Conservation (phyloP, 306 rosid species). For the Prunus campanulata region DNA sequence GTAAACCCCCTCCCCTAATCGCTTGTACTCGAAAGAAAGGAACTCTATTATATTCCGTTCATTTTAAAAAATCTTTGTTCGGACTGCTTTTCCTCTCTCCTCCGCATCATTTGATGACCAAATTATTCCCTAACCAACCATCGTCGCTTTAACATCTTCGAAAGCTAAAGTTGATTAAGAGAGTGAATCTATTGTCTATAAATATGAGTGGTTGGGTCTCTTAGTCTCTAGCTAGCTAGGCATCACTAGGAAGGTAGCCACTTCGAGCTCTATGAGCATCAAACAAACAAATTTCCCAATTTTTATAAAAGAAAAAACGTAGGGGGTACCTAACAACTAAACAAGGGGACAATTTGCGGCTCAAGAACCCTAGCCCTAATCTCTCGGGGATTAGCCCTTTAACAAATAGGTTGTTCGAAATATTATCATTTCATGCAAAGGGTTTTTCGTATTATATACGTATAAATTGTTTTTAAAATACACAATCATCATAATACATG, state of each 20-base stretch:
- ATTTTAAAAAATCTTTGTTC: neutral
- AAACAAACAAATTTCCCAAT: neutral
- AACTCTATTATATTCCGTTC: no score
- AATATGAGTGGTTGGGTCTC: neutral
- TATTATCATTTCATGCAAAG: neutral
- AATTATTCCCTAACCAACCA: neutral
- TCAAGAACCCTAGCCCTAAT: slow-evolving; percentile 46
- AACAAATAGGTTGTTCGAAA: neutral
- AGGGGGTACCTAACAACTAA: neutral
- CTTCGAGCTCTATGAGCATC: neutral
- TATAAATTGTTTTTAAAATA: neutral
- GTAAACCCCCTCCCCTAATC: no score
- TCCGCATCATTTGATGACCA: slow-evolving; percentile 3
- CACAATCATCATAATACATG: neutral
- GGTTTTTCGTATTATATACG: neutral
- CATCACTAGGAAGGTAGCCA: neutral
- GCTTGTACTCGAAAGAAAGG: no score
- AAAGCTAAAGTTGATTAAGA: slow-evolving; percentile 4
- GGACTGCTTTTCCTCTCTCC: neutral
- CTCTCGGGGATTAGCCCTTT: neutral
- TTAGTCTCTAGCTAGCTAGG: neutral
- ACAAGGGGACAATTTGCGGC: slow-evolving; percentile 38
- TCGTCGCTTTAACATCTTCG: neutral
- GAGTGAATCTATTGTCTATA: neutral
- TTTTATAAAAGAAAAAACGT: neutral